Conservation (phyloP, 768 basidiomycete genomes). For the Lanmaoa rubissima region DNA sequence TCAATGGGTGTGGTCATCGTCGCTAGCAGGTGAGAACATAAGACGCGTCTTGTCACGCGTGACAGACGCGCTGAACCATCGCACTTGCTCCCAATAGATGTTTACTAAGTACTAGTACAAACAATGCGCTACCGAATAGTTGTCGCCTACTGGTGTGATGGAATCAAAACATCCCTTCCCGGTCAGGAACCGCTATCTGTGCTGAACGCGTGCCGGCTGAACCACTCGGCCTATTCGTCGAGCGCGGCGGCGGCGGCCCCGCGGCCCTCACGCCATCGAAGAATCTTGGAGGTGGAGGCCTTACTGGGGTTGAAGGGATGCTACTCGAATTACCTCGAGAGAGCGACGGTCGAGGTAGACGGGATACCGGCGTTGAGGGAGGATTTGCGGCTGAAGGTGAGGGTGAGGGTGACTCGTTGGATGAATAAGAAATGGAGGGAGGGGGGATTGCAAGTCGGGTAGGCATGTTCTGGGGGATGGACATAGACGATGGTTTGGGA, state of each 20-base stretch:
- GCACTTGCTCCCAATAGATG: no score
- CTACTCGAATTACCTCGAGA: conserved; percentile 30
- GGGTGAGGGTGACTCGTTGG: conserved; percentile 12
- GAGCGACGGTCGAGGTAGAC: conserved; percentile 26
- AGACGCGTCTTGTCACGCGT: conserved; percentile 24
- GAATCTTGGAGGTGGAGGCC: conserved; percentile 30
- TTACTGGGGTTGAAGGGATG: conserved; percentile 7
- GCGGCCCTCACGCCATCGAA: conserved; percentile 35
- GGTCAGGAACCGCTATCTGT: conserved; percentile 50
- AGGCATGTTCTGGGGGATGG: conserved; percentile 25
- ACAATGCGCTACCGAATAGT: neutral
- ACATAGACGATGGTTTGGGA: conserved; percentile 37
- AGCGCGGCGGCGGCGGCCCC: conserved; percentile 64
- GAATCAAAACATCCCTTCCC: conserved; percentile 61
- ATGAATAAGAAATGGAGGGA: conserved; percentile 9
- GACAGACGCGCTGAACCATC: conserved; percentile 16
- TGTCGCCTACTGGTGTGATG: neutral
- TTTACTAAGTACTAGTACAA: neutral
- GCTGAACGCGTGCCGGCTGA: conserved; percentile 40
- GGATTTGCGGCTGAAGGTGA: conserved; percentile 16
- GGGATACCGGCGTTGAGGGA: conserved; percentile 30
- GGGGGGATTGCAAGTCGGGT: conserved; percentile 27
- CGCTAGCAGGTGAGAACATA: neutral
- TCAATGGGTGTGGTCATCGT: conserved; percentile 43
- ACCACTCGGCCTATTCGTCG: conserved; percentile 64